A percentile compares a stretch with the other conserved stretches of the same genome.
These are phyloP conservation scores for Agapanthus africanus DNA, from an alignment of 106 monocot species.

Conservation along the genomic window DNA sequence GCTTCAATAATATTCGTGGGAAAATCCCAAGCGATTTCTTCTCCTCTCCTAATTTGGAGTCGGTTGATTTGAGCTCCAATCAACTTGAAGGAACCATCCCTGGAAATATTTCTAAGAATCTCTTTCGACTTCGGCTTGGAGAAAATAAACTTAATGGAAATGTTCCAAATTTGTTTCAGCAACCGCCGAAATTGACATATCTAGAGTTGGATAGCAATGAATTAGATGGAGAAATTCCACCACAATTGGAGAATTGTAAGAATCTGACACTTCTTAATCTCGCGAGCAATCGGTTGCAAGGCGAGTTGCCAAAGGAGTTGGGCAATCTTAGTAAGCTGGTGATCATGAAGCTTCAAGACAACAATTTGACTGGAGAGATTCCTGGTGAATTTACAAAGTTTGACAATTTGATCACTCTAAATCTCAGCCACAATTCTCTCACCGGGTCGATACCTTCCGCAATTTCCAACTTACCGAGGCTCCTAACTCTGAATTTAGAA, in stretches of 20 bases:
- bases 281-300: conserved; percentile 32
- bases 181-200: conserved; percentile 4
- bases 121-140: conserved; percentile 9
- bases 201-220: conserved; percentile 6
- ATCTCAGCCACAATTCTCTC: conserved; percentile 46
- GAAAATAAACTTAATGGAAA: conserved; percentile 3
- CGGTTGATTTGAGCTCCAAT: conserved; percentile 7
- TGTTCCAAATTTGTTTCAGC: neutral
- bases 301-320: conserved; percentile 29
- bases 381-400: conserved; percentile 30
- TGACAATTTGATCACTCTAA: conserved; percentile 22
- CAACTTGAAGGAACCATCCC: conserved; percentile 2
- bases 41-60: neutral
- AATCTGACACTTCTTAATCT: conserved; percentile 47
- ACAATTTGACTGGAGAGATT: conserved; percentile 36
- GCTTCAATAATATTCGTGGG: conserved; percentile 5
- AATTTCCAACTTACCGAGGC: conserved; percentile 25
- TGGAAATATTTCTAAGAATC: neutral
- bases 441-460: conserved; percentile 27
- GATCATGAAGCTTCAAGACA: conserved; percentile 44
- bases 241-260: conserved; percentile 21
- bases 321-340: conserved; percentile 38
- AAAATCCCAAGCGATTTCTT: conserved; percentile 3
- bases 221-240: conserved; percentile 23
- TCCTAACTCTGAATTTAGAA: conserved; percentile 30